A percentile compares a stretch with the other conserved stretches of the same genome.
Conservation (phyloP, 441 rosid genomes). For the Populus tomentosa region DNA sequence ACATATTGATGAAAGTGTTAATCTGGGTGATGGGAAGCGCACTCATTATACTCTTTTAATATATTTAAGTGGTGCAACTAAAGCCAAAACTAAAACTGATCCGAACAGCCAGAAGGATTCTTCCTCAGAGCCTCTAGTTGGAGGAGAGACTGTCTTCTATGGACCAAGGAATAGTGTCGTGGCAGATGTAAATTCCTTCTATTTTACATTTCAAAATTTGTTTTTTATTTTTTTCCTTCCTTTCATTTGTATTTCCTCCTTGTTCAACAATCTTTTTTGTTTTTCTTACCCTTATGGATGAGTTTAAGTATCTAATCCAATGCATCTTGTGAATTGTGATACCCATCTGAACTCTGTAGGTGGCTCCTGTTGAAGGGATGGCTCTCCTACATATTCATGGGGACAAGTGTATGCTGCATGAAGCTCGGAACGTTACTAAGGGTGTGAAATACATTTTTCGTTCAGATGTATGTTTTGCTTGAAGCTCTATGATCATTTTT, state of each 20-base stretch:
- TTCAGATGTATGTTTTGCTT: conserved; percentile 90
- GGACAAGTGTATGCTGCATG: conserved; percentile 87
- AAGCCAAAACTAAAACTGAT: conserved; percentile 43
- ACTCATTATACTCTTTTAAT: conserved; percentile 80
- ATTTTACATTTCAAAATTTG: background rate
- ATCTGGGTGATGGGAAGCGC: conserved; percentile 65
- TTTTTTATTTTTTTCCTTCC: background rate
- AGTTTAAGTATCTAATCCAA: background rate
- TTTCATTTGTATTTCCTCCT: background rate
- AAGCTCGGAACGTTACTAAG: conserved; percentile 66
- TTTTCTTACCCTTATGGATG: conserved; percentile 3
- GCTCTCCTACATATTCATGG: conserved; percentile 93
- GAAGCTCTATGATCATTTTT: conserved; percentile 18
- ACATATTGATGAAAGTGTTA: conserved; percentile 86
- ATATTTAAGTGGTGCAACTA: conserved; percentile 69
- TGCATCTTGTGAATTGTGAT: conserved; percentile 4
- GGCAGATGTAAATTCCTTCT: conserved; percentile 51
- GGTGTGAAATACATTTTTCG: conserved; percentile 88
- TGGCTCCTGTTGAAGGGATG: conserved; percentile 92
- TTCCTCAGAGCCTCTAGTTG: conserved; percentile 50
- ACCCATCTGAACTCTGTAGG: conserved; percentile 34
- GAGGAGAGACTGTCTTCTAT: conserved; percentile 96
- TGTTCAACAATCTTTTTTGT: background rate
- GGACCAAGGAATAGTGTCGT: conserved; percentile 67
- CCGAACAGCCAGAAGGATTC: conserved; percentile 32